Base-by-base conservation (phyloP, 257 asterid genomes). In the Solanum boliviense region DNA sequence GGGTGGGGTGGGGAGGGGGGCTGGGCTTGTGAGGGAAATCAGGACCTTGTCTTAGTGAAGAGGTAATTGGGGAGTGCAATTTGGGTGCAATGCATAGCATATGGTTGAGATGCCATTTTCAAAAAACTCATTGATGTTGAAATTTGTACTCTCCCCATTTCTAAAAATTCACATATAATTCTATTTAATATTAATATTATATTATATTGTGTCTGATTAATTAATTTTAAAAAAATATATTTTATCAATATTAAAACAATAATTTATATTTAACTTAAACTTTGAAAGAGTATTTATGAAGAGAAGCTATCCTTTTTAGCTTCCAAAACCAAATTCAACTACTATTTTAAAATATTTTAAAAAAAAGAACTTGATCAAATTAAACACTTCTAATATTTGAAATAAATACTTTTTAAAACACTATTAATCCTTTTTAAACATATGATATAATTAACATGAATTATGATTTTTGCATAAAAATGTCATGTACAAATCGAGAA, bases 61-160 rank as follows among this genome's bases (percentile, higher is more conserved):
- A 31, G 83, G 23, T 68, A 74, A 86, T 88, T 71, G 89, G 89
- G 88, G 68, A 76, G 86, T 82, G 87, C 9, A 88, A 34, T 76
- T 44, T 38, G 79, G 87, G 78, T 34, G 36, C 23, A 78, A 34
- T 84, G 74, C 62, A 48, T 72, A 81, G 74, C 62, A 65, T 72
- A 81, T 70, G 83, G 90, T 89, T 91, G 87, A 48, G 84, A 68
- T 84, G 90, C 89, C 91, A 70, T 88, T 86, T 87, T 91, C 89
- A 78, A 25, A 58, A 62, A 84, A 38, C 79, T 74, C 72, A 48
- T 85, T 34, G 90, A 88, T 87, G 89, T 91, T 87, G 90, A 85
- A 85, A 88, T 52, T 13, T 88, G 87, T 89, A 65, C 89, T 48
- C 12, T 13, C 85, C 21, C 16, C 0, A 27, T 44, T 44, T 79